Evolutionary conservation across 805 yeast species (phyloP).

Genomic region (Cyberlindnera mycetangii): DNA sequence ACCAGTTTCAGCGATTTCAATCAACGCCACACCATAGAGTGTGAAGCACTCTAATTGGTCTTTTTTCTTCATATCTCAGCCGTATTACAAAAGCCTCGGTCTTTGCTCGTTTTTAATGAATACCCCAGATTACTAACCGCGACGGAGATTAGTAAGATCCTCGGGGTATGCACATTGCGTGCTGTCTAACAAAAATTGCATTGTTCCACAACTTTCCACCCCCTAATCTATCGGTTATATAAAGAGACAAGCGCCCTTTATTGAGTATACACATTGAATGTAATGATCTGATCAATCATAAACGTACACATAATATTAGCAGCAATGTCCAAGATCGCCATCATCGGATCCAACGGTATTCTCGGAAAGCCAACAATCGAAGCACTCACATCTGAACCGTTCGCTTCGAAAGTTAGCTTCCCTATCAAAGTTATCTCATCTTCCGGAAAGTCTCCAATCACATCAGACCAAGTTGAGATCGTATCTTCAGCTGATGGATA

Average conservation of each 20-base stretch:
- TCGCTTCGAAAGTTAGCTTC: conserved; percentile 38
- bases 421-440: conserved; percentile 51
- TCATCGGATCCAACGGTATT: conserved; percentile 51
- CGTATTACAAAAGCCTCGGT: not conserved
- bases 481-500: conserved; percentile 21
- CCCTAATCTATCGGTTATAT: not conserved
- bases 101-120: not conserved
- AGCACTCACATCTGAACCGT: conserved; percentile 42
- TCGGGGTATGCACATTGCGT: not conserved
- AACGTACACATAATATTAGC: not conserved
- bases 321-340: conserved; percentile 37
- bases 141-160: conserved; percentile 1
- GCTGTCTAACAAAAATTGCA: not conserved
- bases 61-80: too few species aligned
- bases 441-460: conserved; percentile 18
- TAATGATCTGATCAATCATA: not conserved
- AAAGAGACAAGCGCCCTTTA: not conserved
- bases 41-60: too few species aligned
- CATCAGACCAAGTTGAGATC: conserved; percentile 22
- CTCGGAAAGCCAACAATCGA: conserved; percentile 47
- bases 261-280: not conserved
- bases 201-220: not conserved
- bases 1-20: too few species aligned
- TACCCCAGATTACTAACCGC: not conserved
- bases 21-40: too few species aligned